A percentile compares a stretch with the other conserved stretches of the same genome.
phyloP scores from a whole-genome alignment of 768 basidiomycete genomes.

The Suillus plorans region DNA sequence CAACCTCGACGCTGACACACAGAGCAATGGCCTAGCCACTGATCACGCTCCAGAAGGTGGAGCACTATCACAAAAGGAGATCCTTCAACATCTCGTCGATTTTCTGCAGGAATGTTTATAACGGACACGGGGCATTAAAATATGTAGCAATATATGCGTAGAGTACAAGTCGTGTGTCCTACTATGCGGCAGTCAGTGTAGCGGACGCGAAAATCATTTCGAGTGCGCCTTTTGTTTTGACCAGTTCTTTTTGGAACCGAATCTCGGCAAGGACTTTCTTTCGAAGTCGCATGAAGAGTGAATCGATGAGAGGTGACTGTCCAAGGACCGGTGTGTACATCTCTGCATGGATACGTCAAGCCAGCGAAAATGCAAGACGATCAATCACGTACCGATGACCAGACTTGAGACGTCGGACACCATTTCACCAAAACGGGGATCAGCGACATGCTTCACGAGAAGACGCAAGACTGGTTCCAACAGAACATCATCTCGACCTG shows the following conservation, averaged over 20 bases:
- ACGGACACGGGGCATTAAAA: constrained; percentile 16
- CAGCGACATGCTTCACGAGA: constrained; percentile 79
- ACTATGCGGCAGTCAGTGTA: constrained; percentile 30
- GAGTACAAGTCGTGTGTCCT: constrained; percentile 17
- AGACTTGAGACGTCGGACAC: constrained; percentile 79
- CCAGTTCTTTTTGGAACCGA: constrained; percentile 83
- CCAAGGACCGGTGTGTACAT: constrained; percentile 93
- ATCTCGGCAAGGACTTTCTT: constrained; percentile 86
- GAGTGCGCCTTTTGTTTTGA: constrained; percentile 80
- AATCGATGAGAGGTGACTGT: constrained; percentile 90
- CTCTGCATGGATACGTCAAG: constrained; percentile 46
- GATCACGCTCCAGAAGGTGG: constrained; percentile 35
- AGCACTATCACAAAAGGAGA: constrained; percentile 61
- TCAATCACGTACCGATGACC: constrained; percentile 68
- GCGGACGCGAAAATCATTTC: constrained; percentile 83
- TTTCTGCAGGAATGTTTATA: constrained; percentile 46
- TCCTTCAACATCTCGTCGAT: constrained; percentile 64
- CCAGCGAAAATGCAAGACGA: constrained; percentile 7
- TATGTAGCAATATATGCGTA: constrained; percentile 11
- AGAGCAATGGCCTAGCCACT: constrained; percentile 19
- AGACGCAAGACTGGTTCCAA: constrained; percentile 90
- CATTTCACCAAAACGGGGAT: constrained; percentile 91
- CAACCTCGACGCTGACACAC: constrained; percentile 63
- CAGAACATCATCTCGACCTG: constrained; percentile 90
- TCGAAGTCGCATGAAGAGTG: constrained; percentile 75